A percentile compares a stretch with the other conserved stretches of the same genome.
Evolutionary conservation across 257 asterid genomes (phyloP).

Genomic region (Scutellaria minor): DNA sequence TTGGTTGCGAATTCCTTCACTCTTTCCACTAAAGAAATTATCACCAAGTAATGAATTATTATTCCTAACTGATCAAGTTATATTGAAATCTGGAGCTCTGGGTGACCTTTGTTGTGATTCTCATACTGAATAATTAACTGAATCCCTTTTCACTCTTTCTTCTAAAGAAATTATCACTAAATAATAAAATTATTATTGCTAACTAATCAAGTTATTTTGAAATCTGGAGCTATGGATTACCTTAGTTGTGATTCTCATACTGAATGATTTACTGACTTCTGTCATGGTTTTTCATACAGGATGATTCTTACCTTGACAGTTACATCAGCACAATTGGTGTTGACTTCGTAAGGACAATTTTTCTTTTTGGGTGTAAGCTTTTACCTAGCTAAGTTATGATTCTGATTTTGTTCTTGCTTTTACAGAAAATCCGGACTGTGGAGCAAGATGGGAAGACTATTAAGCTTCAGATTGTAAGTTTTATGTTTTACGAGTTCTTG

Average conservation of each 20-base stretch:
- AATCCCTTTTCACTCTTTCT: neutral
- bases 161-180: neutral
- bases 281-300: slow-evolving; percentile 44
- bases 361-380: slow-evolving; percentile 1
- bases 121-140: no score
- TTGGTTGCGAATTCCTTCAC: neutral
- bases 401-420: slow-evolving; percentile 32
- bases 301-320: slow-evolving; percentile 67
- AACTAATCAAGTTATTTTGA: slow-evolving; percentile 4
- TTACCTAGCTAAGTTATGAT: slow-evolving; percentile 12
- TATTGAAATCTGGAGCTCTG: slow-evolving; percentile 10
- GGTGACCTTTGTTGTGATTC: no score
- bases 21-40: neutral
- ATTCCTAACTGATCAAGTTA: neutral
- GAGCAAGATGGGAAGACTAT: slow-evolving; percentile 76
- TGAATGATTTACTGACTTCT: slow-evolving; percentile 44
- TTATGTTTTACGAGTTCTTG: slow-evolving; percentile 13
- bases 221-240: slow-evolving; percentile 13
- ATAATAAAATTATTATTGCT: neutral
- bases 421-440: slow-evolving; percentile 70
- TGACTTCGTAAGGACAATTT: slow-evolving; percentile 52
- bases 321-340: slow-evolving; percentile 74
- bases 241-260: slow-evolving; percentile 23
- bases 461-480: slow-evolving; percentile 82
- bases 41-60: neutral